Percentiles rank a stretch among this genome's conserved stretches.
Evolutionary conservation across 352 stramenopile genomes (phyloP).

Genomic region (Hyaloperonospora arabidopsidis): DNA sequence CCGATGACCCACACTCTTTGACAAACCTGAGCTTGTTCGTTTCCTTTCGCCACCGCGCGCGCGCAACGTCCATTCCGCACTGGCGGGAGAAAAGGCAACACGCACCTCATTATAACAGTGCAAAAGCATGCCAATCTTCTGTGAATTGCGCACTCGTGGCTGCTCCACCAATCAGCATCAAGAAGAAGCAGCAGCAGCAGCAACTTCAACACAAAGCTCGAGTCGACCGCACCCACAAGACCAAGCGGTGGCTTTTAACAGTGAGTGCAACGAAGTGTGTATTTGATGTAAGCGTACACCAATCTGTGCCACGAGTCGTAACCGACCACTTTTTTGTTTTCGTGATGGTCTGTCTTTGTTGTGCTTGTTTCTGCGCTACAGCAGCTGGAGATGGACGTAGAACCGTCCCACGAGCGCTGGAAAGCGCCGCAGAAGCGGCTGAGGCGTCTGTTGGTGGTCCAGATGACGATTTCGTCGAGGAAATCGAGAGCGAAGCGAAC

Average conservation of each 20-base stretch:
- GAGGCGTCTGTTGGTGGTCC: background rate
- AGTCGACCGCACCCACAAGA: no score
- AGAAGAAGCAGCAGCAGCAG: background rate
- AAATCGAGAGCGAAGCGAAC: constrained; percentile 28
- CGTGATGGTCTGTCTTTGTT: no score
- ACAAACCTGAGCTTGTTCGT: constrained; percentile 17
- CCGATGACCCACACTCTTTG: constrained; percentile 19
- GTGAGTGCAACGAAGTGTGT: no score
- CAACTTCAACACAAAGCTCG: no score
- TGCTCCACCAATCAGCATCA: constrained; percentile 14
- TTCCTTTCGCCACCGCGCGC: constrained; percentile 17
- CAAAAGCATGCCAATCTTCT: background rate
- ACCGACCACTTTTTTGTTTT: no score
- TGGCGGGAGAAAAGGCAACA: background rate
- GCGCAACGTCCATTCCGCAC: background rate
- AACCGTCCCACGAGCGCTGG: background rate
- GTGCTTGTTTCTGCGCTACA: background rate
- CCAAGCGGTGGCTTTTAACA: no score
- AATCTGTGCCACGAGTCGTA: no score
- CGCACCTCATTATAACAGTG: no score
- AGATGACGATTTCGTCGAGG: constrained; percentile 17
- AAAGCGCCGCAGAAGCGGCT: background rate
- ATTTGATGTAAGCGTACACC: no score
- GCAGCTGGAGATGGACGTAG: background rate
- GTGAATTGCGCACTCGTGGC: constrained; percentile 4